These are phyloP conservation scores for Cryptococcus sp. DNA, from an alignment of 1,284 basidiomycete species.

Conservation along the genomic window DNA sequence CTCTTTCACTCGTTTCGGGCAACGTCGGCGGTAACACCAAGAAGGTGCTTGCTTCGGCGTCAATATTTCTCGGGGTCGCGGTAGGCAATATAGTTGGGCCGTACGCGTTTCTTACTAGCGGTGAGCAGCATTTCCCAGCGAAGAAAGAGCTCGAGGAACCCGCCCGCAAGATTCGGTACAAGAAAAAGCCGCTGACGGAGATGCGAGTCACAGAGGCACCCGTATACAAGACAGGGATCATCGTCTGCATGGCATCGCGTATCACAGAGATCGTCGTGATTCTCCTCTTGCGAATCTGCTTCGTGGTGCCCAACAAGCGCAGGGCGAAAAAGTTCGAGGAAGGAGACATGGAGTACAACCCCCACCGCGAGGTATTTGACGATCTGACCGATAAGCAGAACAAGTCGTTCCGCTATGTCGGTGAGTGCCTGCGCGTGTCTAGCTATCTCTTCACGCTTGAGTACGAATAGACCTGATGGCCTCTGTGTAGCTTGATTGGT, in stretches of 20 bases:
- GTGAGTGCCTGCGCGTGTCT: conserved; percentile 13
- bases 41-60: conserved; percentile 40
- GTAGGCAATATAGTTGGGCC: conserved; percentile 55
- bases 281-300: conserved; percentile 48
- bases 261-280: conserved; percentile 49
- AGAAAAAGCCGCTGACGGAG: background rate
- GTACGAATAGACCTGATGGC: no score
- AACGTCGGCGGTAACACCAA: conserved; percentile 57
- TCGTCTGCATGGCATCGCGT: conserved; percentile 52
- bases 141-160: no score
- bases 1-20: conserved; percentile 53
- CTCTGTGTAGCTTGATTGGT: no score
- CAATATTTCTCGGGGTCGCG: conserved; percentile 37
- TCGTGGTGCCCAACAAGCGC: conserved; percentile 44
- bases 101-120: conserved; percentile 31
- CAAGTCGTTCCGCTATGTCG: conserved; percentile 35
- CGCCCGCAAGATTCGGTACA: no score
- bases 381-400: conserved; percentile 42
- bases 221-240: conserved; percentile 50
- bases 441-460: no score
- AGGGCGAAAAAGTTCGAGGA: conserved; percentile 47
- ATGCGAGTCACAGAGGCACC: conserved; percentile 45
- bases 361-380: conserved; percentile 26
- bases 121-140: no score
- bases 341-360: conserved; percentile 37